These are phyloP conservation scores for Cinnamomum chago DNA, from an alignment of 164 flowering plant species.

Conservation along the genomic window DNA sequence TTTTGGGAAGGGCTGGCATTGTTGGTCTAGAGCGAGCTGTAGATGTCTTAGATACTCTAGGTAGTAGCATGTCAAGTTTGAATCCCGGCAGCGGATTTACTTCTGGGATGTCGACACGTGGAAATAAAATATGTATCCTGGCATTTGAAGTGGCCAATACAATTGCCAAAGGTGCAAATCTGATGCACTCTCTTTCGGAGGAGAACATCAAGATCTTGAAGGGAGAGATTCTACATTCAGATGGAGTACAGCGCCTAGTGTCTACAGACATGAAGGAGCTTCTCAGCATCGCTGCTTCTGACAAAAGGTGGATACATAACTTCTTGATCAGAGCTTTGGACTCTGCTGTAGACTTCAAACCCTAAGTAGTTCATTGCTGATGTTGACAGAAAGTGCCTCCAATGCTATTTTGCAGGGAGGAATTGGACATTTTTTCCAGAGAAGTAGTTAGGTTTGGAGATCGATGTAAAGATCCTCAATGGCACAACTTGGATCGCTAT, in stretches of 20 bases:
- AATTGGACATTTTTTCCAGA: constrained; percentile 63
- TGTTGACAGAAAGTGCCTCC: background rate
- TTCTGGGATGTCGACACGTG: constrained; percentile 62
- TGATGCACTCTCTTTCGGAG: constrained; percentile 77
- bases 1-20: constrained; percentile 78
- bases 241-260: constrained; percentile 68
- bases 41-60: constrained; percentile 84
- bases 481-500: constrained; percentile 86
- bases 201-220: constrained; percentile 64
- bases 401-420: constrained; percentile 53
- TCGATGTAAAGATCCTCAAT: constrained; percentile 93
- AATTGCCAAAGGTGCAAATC: constrained; percentile 72
- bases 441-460: constrained; percentile 93
- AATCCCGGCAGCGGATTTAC: constrained; percentile 59
- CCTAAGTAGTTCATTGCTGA: background rate
- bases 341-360: background rate
- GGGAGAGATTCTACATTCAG: constrained; percentile 70
- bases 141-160: constrained; percentile 94
- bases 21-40: constrained; percentile 77
- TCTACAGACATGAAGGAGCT: constrained; percentile 77
- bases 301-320: constrained; percentile 57
- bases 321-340: background rate
- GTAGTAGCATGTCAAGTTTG: constrained; percentile 85
- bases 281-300: constrained; percentile 75
- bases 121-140: constrained; percentile 70